Evolutionary conservation across 2,329 filamentous ascomycete genomes (phyloP).

Genomic region (Periconia sp.): DNA sequence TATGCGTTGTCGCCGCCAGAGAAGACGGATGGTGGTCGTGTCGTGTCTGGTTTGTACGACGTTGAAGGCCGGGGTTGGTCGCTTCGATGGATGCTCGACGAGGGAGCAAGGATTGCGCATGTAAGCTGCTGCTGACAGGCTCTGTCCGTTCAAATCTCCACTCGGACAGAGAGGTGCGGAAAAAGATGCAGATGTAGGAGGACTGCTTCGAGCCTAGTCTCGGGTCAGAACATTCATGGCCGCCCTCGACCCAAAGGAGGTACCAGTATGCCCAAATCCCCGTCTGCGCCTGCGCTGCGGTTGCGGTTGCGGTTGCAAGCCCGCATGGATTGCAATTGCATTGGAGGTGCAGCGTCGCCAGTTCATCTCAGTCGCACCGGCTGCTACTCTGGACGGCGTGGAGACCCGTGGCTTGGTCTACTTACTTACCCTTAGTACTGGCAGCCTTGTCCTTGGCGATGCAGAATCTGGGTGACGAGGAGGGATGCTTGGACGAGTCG

Average conservation of each 20-base stretch:
- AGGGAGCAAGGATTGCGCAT: constrained; percentile 35
- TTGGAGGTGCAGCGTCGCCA: no score
- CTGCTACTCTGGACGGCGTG: constrained; percentile 6
- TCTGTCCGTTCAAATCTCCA: constrained; percentile 32
- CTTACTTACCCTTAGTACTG: no score
- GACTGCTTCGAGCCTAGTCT: constrained; percentile 29
- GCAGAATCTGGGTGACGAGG: neutral
- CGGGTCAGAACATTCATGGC: constrained; percentile 23
- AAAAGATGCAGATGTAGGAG: constrained; percentile 29
- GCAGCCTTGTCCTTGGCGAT: constrained; percentile 8
- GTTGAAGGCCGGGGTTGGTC: constrained; percentile 35
- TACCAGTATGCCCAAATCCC: no score
- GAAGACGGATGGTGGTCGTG: constrained; percentile 29
- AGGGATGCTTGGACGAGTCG: no score
- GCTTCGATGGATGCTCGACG: constrained; percentile 27
- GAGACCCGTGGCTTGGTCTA: constrained; percentile 22
- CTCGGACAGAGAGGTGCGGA: constrained; percentile 33
- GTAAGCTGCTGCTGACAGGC: constrained; percentile 39
- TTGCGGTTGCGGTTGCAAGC: no score
- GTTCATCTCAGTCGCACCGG: no score
- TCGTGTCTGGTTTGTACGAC: constrained; percentile 41
- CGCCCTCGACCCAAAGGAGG: neutral
- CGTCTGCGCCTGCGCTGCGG: no score
- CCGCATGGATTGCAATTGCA: no score
- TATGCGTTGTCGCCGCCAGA: constrained; percentile 18